A percentile compares a stretch with the other conserved stretches of the same genome.
These are phyloP conservation scores for Magnolia sinica DNA, from an alignment of 164 flowering plant genomes.

Conservation along the genomic window DNA sequence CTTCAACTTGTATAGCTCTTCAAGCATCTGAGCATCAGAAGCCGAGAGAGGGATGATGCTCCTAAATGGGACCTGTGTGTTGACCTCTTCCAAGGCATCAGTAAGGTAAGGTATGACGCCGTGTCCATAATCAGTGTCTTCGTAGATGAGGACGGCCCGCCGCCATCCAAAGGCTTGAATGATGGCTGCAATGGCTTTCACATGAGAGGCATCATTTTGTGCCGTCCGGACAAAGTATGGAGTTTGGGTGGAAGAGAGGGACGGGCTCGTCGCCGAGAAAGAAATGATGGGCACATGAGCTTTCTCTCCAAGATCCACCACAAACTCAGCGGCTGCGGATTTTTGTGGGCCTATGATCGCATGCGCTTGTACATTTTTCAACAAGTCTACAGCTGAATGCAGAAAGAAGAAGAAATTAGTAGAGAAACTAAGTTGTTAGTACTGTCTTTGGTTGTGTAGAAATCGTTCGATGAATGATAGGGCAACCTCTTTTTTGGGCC, in stretches of 20 bases:
- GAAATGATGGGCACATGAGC: conserved; percentile 26
- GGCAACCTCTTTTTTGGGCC: no score
- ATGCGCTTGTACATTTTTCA: conserved; percentile 18
- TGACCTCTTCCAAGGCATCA: conserved; percentile 19
- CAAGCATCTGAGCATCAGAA: conserved; percentile 11
- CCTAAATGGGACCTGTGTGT: conserved; percentile 12
- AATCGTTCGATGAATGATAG: background rate
- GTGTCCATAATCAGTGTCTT: conserved; percentile 22
- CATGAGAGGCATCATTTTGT: conserved; percentile 16
- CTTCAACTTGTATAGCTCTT: conserved; percentile 24
- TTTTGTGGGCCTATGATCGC: conserved; percentile 19
- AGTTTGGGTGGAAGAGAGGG: conserved; percentile 11
- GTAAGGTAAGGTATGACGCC: conserved; percentile 17
- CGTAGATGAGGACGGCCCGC: conserved; percentile 17
- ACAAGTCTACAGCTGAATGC: conserved; percentile 17
- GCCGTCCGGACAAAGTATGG: conserved; percentile 24
- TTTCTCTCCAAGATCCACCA: conserved; percentile 18
- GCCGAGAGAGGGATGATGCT: conserved; percentile 11
- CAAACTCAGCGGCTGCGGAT: conserved; percentile 12
- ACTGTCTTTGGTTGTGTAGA: background rate
- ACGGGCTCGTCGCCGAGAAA: conserved; percentile 24
- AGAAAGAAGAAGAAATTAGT: background rate
- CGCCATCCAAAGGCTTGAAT: conserved; percentile 23
- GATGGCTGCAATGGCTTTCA: conserved; percentile 14
- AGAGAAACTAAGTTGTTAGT: background rate